phyloP scores from a whole-genome alignment of 2,329 filamentous ascomycete genomes.

The Ophiostoma populinum region DNA sequence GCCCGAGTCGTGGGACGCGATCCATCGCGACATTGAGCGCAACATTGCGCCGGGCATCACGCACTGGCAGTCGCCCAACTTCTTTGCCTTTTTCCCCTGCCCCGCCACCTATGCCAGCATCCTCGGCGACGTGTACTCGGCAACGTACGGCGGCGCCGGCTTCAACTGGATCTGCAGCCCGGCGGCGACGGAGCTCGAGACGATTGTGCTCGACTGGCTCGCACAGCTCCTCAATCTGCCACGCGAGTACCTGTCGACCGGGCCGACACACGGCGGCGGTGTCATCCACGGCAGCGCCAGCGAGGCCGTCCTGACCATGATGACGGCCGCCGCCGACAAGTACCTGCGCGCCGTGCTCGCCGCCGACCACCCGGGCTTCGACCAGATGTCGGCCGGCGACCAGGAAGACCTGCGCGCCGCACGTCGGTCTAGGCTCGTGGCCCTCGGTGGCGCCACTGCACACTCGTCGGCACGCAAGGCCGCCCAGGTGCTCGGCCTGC shows the following conservation, averaged over 20 bases:
- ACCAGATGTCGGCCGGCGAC: constrained; percentile 22
- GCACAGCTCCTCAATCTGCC: constrained; percentile 61
- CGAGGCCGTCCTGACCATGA: constrained; percentile 70
- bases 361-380: constrained; percentile 20
- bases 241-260: constrained; percentile 53
- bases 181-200: constrained; percentile 84
- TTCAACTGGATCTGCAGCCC: constrained; percentile 98
- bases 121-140: constrained; percentile 81
- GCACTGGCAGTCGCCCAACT: constrained; percentile 85
- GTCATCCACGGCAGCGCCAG: constrained; percentile 90
- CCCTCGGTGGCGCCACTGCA: constrained; percentile 59
- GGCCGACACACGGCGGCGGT: constrained; percentile 57
- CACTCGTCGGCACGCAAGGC: constrained; percentile 81
- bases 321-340: constrained; percentile 74
- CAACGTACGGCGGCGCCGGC: constrained; percentile 72
- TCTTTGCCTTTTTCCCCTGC: constrained; percentile 91
- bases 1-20: constrained; percentile 58
- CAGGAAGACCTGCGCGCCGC: constrained; percentile 53
- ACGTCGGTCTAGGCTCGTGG: constrained; percentile 56
- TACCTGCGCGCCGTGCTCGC: constrained; percentile 35
- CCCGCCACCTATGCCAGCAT: constrained; percentile 68
- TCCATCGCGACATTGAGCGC: constrained; percentile 65
- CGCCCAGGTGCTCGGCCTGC: constrained; percentile 70
- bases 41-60: constrained; percentile 87
- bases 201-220: constrained; percentile 83